phyloP scores from a whole-genome alignment of 139 green algal genomes.

The Tetradesmus lagerheimii region DNA sequence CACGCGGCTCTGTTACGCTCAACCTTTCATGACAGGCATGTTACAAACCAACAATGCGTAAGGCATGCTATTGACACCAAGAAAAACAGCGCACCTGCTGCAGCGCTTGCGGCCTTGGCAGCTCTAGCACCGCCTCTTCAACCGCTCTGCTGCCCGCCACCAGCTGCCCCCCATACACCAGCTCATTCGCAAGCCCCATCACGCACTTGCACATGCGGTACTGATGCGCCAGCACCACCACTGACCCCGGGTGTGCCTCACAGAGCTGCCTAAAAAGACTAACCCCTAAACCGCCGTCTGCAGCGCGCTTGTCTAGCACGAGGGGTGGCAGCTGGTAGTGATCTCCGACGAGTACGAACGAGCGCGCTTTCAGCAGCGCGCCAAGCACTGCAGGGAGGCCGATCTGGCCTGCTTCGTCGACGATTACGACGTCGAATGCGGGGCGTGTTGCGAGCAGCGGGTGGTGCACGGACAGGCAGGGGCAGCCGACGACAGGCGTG shows the following conservation, averaged over 20 bases:
- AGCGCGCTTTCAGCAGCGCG: conserved; percentile 72
- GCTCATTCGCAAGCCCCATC: conserved; percentile 86
- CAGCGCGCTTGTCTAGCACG: conserved; percentile 66
- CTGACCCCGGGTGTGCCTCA: conserved; percentile 83
- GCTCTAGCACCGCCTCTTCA: conserved; percentile 58
- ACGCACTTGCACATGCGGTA: conserved; percentile 96
- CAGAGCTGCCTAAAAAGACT: conserved; percentile 88
- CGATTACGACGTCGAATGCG: conserved; percentile 94
- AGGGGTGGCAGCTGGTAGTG: conserved; percentile 77
- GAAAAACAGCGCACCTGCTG: conserved; percentile 27
- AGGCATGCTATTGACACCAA: not conserved
- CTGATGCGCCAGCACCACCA: conserved; percentile 81
- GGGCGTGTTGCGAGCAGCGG: conserved; percentile 69
- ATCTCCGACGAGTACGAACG: conserved; percentile 92
- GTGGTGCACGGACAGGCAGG: conserved; percentile 79
- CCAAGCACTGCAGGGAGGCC: conserved; percentile 74
- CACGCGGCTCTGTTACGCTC: too few relatives aligned
- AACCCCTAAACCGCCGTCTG: conserved; percentile 72
- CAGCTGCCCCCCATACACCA: conserved; percentile 89
- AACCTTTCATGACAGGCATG: not conserved
- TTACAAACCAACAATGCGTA: not conserved
- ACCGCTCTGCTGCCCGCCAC: conserved; percentile 73
- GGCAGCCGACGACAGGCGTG: conserved; percentile 34
- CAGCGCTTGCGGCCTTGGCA: conserved; percentile 58
- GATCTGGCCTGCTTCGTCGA: conserved; percentile 97